Percentiles rank a stretch among this genome's conserved stretches.
These are phyloP conservation scores for Penicillium mononematosum DNA, from an alignment of 495 filamentous ascomycete genomes.

Conservation along the genomic window DNA sequence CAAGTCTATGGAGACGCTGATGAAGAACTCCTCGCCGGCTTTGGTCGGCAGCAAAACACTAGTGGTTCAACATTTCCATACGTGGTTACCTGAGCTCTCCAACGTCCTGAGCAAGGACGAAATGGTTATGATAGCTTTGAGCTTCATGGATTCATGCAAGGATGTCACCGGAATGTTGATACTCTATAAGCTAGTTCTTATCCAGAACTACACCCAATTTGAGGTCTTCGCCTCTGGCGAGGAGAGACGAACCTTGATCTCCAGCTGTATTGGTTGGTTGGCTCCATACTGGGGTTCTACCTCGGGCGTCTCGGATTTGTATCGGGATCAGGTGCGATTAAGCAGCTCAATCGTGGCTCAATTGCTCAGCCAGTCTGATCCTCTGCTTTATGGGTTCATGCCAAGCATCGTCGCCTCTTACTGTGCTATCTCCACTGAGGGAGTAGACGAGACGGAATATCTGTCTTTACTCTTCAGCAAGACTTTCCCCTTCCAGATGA, in stretches of 20 bases:
- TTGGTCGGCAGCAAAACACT: constrained; percentile 92
- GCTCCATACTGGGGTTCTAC: constrained; percentile 88
- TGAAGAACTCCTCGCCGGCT: constrained; percentile 80
- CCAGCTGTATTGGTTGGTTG: constrained; percentile 87
- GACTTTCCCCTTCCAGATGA: constrained; percentile 83
- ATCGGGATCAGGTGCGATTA: constrained; percentile 87
- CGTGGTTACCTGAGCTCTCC: constrained; percentile 87
- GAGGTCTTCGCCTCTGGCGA: constrained; percentile 75
- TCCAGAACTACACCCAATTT: constrained; percentile 81
- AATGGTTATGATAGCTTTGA: constrained; percentile 85
- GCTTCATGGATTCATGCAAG: constrained; percentile 89
- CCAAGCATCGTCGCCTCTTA: constrained; percentile 91
- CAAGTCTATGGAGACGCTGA: constrained; percentile 81
- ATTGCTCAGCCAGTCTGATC: constrained; percentile 73
- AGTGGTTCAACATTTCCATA: constrained; percentile 94
- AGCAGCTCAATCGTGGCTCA: constrained; percentile 87
- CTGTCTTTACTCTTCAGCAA: constrained; percentile 87
- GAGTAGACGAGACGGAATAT: constrained; percentile 61
- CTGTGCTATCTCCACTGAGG: constrained; percentile 64
- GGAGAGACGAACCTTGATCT: constrained; percentile 67
- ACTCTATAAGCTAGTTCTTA: constrained; percentile 89
- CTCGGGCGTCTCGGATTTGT: constrained; percentile 73
- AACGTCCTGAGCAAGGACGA: constrained; percentile 75
- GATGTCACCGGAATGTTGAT: constrained; percentile 88
- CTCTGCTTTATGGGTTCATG: constrained; percentile 81